A percentile compares a stretch with the other conserved stretches of the same genome.
phyloP scores from a whole-genome alignment of 345 rosid genomes.

The Pistacia integerrima region DNA sequence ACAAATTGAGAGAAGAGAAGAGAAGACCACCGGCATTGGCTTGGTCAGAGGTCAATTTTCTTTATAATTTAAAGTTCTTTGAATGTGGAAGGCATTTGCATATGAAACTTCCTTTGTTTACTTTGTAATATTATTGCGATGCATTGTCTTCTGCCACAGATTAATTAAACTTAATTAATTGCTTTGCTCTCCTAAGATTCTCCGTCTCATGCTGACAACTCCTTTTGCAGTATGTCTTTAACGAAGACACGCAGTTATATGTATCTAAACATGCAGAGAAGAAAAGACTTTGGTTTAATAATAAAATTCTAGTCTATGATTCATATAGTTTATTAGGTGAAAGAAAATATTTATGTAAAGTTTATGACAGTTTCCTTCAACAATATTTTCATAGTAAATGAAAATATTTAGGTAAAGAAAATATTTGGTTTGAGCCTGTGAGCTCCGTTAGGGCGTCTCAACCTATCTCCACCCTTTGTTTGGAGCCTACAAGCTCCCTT shows the following conservation, averaged over 20 bases:
- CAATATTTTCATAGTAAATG: too few relatives aligned
- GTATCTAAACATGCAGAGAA: neutral
- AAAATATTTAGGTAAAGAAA: too few relatives aligned
- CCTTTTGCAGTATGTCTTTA: neutral
- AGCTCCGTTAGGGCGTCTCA: too few relatives aligned
- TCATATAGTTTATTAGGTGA: neutral
- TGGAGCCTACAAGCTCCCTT: too few relatives aligned
- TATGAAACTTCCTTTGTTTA: conserved; percentile 26
- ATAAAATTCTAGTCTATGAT: neutral
- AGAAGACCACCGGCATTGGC: conserved; percentile 4
- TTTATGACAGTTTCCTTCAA: neutral
- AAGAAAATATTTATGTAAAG: neutral
- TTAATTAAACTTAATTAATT: neutral
- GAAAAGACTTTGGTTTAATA: neutral
- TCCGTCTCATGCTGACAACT: conserved; percentile 16
- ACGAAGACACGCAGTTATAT: neutral
- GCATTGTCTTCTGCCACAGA: neutral
- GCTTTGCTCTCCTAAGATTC: conserved; percentile 18
- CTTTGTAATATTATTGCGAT: neutral
- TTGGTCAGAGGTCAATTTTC: neutral
- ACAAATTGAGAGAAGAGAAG: too few relatives aligned
- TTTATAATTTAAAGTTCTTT: neutral
- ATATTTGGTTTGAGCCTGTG: too few relatives aligned
- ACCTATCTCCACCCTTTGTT: too few relatives aligned
- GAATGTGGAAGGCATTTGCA: conserved; percentile 17